Evolutionary conservation across 129 eudicot genomes (phyloP).

Genomic region (Lactuca saligna): DNA sequence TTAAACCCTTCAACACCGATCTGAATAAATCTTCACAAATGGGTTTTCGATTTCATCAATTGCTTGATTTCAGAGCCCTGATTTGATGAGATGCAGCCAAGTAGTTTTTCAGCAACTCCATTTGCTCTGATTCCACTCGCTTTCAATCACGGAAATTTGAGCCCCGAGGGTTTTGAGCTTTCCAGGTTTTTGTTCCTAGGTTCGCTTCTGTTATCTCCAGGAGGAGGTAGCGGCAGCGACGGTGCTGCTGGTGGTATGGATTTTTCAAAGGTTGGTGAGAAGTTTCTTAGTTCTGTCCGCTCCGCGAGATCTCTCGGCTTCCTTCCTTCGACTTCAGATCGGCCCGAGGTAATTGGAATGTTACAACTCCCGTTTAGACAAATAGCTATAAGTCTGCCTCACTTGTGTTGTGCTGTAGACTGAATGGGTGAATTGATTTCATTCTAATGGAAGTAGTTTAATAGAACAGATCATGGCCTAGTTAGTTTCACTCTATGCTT

Average conservation of each 20-base stretch:
- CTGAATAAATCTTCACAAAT: conserved; percentile 16
- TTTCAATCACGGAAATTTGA: conserved; percentile 52
- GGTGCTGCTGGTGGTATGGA: conserved; percentile 56
- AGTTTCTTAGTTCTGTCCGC: conserved; percentile 87
- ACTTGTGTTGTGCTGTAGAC: neutral
- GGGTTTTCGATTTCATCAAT: conserved; percentile 16
- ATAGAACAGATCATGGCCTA: conserved; percentile 15
- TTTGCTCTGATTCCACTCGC: conserved; percentile 65
- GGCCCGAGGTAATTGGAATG: conserved; percentile 66
- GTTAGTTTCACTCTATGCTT: neutral
- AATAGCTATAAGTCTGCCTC: neutral
- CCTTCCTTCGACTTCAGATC: conserved; percentile 75
- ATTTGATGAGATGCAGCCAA: conserved; percentile 92
- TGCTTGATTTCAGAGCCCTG: conserved; percentile 29
- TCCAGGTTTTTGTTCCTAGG: conserved; percentile 68
- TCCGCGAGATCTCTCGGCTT: conserved; percentile 89
- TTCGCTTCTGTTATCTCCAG: conserved; percentile 61
- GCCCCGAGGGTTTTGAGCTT: conserved; percentile 56
- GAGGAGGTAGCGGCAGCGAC: conserved; percentile 33
- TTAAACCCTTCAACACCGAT: conserved; percentile 23
- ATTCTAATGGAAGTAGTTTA: conserved; percentile 7
- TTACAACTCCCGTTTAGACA: neutral
- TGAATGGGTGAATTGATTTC: neutral
- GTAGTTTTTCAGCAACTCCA: conserved; percentile 39
- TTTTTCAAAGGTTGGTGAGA: conserved; percentile 94